These are phyloP conservation scores for Mycosarcoma mackinlayi DNA, from an alignment of 1,284 basidiomycete species.

Conservation along the genomic window DNA sequence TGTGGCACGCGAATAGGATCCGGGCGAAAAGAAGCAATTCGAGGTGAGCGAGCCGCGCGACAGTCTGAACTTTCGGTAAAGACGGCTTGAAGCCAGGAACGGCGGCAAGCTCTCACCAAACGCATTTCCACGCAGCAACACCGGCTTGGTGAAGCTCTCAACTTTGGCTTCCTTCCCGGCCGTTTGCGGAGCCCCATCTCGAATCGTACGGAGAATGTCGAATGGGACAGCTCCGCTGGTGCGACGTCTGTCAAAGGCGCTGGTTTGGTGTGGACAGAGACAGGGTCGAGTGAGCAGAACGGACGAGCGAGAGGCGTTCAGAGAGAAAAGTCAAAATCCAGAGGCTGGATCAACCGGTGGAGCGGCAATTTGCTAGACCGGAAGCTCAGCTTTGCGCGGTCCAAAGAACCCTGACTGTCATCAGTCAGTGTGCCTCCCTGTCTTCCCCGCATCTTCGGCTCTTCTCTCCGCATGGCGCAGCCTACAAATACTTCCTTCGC, in stretches of 20 bases:
- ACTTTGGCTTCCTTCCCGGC: not conserved
- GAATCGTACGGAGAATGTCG: too few relatives aligned
- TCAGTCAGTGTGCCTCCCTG: too few relatives aligned
- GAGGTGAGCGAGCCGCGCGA: constrained; percentile 10
- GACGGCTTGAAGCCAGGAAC: constrained; percentile 11
- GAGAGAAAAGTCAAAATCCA: too few relatives aligned
- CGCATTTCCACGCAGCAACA: not conserved
- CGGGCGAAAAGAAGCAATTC: constrained; percentile 11
- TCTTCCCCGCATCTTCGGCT: constrained; percentile 18
- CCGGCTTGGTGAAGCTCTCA: not conserved
- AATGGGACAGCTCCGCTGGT: too few relatives aligned
- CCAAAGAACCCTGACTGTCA: constrained; percentile 1
- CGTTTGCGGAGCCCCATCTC: constrained; percentile 9
- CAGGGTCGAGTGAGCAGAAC: too few relatives aligned
- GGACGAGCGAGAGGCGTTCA: too few relatives aligned
- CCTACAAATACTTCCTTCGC: constrained; percentile 14
- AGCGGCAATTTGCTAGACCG: constrained; percentile 27
- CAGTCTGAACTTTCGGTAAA: constrained; percentile 19
- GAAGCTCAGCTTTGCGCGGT: not conserved
- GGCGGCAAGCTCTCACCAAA: too few relatives aligned
- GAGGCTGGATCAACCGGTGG: constrained; percentile 11
- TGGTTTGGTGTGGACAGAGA: too few relatives aligned
- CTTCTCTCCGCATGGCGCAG: not conserved
- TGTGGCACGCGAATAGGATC: not conserved
- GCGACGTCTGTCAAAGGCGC: too few relatives aligned